phyloP scores from a whole-genome alignment of 306 rosid species.

The Dicorynia guianensis region DNA sequence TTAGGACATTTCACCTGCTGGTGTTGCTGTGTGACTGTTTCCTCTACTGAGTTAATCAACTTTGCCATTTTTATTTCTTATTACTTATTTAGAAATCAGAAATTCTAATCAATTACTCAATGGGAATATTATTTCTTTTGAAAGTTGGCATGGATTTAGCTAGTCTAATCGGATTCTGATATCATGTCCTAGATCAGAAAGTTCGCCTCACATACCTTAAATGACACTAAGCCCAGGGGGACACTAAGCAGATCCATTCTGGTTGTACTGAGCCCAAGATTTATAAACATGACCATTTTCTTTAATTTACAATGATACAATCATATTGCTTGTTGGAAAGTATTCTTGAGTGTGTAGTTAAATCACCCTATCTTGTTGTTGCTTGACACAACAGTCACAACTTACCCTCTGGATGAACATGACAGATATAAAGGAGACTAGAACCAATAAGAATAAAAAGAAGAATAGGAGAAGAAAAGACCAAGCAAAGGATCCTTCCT shows the following conservation, averaged over 20 bases:
- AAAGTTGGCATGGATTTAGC: too few relatives aligned
- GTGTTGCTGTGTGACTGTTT: constrained; percentile 11
- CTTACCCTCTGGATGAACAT: constrained; percentile 34
- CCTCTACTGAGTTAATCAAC: not conserved
- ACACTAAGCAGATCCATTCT: too few relatives aligned
- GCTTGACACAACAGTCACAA: not conserved
- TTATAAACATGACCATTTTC: too few relatives aligned
- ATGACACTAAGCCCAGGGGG: too few relatives aligned
- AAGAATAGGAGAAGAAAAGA: constrained; percentile 81
- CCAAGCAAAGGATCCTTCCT: constrained; percentile 63
- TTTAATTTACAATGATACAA: too few relatives aligned
- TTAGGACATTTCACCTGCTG: constrained; percentile 7
- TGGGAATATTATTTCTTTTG: not conserved
- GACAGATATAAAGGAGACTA: constrained; percentile 69
- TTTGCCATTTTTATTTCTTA: not conserved
- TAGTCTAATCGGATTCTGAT: too few relatives aligned
- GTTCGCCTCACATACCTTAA: too few relatives aligned
- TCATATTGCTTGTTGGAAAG: not conserved
- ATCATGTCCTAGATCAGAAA: too few relatives aligned
- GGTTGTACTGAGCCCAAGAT: too few relatives aligned
- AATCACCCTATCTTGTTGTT: constrained; percentile 30
- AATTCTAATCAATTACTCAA: constrained; percentile 8
- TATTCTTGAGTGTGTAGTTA: not conserved
- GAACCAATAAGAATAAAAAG: constrained; percentile 76
- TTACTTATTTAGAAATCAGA: constrained; percentile 9